Base-by-base conservation (phyloP, 2,329 filamentous ascomycete species). In the Sporothrix brasiliensis region DNA sequence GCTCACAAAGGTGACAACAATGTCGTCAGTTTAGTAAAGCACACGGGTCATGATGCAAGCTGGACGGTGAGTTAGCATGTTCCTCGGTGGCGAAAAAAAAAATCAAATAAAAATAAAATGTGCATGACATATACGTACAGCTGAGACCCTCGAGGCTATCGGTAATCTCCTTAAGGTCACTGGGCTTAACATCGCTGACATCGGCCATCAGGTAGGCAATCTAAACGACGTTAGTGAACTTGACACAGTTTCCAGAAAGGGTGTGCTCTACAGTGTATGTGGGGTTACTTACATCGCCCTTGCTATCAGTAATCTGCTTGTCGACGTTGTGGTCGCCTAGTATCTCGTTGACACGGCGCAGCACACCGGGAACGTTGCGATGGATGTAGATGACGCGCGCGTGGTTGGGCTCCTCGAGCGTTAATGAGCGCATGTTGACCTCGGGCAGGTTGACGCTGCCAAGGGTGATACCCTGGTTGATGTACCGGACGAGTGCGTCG, bases 381-480 rank as follows among this genome's bases (percentile, higher is more conserved):
- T 99, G 95, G 76, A 99, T 96, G 81, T 94, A 99, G 77, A 98
- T 94, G 74, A 98, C 87, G 61, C 95, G 91, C 69, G 94, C 93
- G 79, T 95, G 91, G 79, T 97, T 89, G 30, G 91, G 88, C 82
- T 98, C 93, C 71, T 97, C 94, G 74, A 93, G 87, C 2, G 93
- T 97, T 76, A 97, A 83, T n/a, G 91, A 93, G 75, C 95, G 91
- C 76, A 99, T 86, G 75, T 89, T 90, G 75, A 97, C 92, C 81
- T 98, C 95, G n/a, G 95, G 95, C 83, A 99, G 85, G 82, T 99
- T 99, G 79, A 98, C 95, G 72, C 94, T 93, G 74, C 93, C 94
- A 34, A 96, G 81, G 3, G 95, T 99, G 70, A 91, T 89, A 72
- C 95, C 95, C 80, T 95, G 93, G 82, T 98, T 99, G 79, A 98